Evolutionary conservation across 495 filamentous ascomycete genomes (phyloP).

Genomic region (Hypoxylon cercidicola): DNA sequence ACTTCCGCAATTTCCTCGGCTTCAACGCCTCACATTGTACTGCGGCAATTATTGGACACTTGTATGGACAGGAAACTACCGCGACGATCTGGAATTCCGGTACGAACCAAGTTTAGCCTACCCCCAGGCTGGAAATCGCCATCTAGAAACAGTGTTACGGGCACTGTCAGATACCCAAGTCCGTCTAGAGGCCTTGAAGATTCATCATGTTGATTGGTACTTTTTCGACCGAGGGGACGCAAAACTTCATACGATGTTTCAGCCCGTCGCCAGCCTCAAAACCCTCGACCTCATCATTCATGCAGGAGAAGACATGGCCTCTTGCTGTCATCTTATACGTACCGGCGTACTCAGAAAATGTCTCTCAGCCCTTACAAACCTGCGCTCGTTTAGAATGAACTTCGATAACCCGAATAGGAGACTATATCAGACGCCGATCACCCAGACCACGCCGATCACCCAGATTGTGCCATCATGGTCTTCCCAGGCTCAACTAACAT

Average conservation of each 20-base stretch:
- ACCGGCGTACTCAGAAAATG: conserved; percentile 1
- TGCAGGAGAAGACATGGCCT: not conserved
- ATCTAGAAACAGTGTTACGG: conserved; percentile 1
- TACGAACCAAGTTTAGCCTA: not conserved
- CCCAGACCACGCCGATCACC: not conserved
- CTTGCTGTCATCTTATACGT: not conserved
- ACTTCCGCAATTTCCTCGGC: not conserved
- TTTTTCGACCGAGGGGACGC: conserved; percentile 2
- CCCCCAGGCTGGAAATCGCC: not conserved
- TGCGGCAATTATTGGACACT: not conserved
- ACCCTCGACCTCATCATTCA: not conserved
- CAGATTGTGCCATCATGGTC: conserved; percentile 13
- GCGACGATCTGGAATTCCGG: not conserved
- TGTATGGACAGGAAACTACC: not conserved
- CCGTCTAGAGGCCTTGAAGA: conserved; percentile 16
- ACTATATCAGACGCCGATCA: too few species aligned
- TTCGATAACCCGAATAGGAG: not conserved
- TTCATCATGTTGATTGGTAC: not conserved
- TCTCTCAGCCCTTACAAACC: not conserved
- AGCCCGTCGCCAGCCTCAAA: conserved; percentile 24
- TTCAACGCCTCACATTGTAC: not conserved
- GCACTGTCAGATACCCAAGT: not conserved
- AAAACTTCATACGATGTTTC: conserved; percentile 14
- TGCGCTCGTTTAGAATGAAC: not conserved
- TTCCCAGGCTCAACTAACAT: conserved; percentile 19